Evolutionary conservation across 176 grass and related monocot genomes (phyloP).

Genomic region (Triticum timopheevii): DNA sequence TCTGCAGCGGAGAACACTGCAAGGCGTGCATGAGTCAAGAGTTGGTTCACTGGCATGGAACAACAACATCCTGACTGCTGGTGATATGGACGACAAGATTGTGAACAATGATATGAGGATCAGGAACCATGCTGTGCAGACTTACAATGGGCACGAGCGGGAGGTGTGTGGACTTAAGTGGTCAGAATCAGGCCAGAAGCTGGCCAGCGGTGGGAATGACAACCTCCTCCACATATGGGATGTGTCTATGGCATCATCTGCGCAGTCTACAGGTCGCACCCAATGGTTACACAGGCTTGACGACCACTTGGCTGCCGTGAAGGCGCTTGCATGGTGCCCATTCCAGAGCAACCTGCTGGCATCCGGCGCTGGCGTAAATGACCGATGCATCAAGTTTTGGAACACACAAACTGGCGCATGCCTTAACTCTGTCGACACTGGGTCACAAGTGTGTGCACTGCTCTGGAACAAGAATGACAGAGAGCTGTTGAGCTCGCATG

Average conservation of each 20-base stretch:
- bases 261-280: too few relatives aligned
- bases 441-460: conserved; percentile 11
- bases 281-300: too few relatives aligned
- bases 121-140: not conserved
- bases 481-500: conserved; percentile 29
- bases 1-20: not conserved
- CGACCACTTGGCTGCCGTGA: too few relatives aligned
- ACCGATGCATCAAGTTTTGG: conserved; percentile 38
- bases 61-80: not conserved
- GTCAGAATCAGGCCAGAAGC: not conserved
- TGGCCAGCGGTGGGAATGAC: not conserved
- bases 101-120: conserved; percentile 16
- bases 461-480: conserved; percentile 27
- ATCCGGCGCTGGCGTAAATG: conserved; percentile 6
- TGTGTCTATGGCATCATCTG: conserved; percentile 16
- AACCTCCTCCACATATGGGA: conserved; percentile 2
- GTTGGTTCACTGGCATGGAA: not conserved
- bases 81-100: not conserved
- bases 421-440: conserved; percentile 18
- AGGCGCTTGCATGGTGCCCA: conserved; percentile 19
- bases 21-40: not conserved
- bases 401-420: conserved; percentile 31
- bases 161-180: conserved; percentile 2
- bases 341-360: not conserved
- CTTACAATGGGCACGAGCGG: not conserved